Evolutionary conservation across 2,329 filamentous ascomycete genomes (phyloP), one percentile per base, ranked within the genome.

Genomic region (Didymella glomerata): DNA sequence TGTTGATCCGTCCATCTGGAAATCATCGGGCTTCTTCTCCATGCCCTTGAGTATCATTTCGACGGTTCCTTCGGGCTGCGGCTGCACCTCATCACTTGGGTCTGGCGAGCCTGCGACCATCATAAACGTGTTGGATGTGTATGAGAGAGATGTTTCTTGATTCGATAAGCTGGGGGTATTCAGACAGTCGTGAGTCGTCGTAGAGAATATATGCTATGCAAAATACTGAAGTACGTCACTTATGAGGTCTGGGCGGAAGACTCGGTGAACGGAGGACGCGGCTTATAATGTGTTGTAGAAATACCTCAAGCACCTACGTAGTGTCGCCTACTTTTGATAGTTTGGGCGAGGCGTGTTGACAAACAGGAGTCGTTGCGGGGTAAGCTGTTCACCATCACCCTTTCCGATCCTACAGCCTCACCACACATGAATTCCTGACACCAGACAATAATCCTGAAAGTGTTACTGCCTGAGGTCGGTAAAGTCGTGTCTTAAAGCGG

Each of bases 11-110:
- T 48, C 40, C 18, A 58, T 13, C 30, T 40, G 38, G 4, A 32
- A 40, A 32, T 58, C 40, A 20, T 50, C 56, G 4, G 56, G 46
- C 32, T 49, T 58, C 49, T 58, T 58, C 27, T 58, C 56, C 56
- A 58, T 58, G n/a, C 45, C 49, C 27, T 46, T 58, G 16, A 58
- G 56, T 1, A 58, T 58, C 10, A 30, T 58, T 16, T 58, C 56
- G 16, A 58, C 45, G 2, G 56, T 58, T 6, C 45, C 28, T 28
- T 50, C 46, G 16, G 51, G 46, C 7, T 47, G 50, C n/a, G 46
- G 47, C 24, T 54, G 25, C 32, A 52, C 42, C 4, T 28, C 34
- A 36, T 51, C 54, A 11, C 34, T 24, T 22, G 50, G 50, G 16
- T 44, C 38, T 45, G 55, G 49, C 16, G 55, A 54, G 30, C 30